Conservation (phyloP, 2,329 filamentous ascomycete species). For the Metarhizium humberi region DNA sequence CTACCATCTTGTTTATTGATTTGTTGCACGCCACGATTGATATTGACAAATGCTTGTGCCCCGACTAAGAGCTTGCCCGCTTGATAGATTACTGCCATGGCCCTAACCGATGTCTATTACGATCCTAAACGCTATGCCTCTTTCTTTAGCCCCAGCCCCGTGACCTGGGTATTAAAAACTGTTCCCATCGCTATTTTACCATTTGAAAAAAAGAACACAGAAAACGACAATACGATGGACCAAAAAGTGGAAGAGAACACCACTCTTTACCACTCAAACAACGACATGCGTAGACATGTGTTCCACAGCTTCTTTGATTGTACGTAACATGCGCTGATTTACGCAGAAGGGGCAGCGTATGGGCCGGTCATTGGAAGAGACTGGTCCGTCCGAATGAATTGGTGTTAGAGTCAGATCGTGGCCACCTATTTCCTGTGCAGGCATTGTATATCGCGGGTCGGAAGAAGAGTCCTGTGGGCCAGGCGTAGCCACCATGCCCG, state of each 20-base stretch:
- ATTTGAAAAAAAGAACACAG: not conserved
- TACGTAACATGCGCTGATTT: slow-evolving; percentile 51
- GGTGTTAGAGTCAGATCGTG: slow-evolving; percentile 44
- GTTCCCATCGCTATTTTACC: not conserved
- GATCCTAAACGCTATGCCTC: not conserved
- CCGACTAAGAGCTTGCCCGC: slow-evolving; percentile 3
- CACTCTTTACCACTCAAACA: slow-evolving; percentile 25
- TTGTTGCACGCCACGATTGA: too few species aligned
- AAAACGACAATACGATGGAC: not conserved
- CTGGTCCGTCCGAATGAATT: slow-evolving; percentile 39
- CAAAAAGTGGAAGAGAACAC: not conserved
- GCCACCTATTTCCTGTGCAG: slow-evolving; percentile 22
- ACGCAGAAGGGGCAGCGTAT: slow-evolving; percentile 52
- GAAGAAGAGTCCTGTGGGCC: slow-evolving; percentile 17
- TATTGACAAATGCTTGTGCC: not conserved
- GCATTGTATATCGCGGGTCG: slow-evolving; percentile 24
- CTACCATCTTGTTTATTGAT: not conserved
- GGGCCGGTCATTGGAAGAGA: slow-evolving; percentile 37
- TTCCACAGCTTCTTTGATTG: slow-evolving; percentile 53
- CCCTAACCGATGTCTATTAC: not conserved
- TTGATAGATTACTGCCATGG: not conserved
- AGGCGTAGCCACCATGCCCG: slow-evolving; percentile 24
- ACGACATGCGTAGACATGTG: slow-evolving; percentile 54
- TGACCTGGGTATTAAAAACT: not conserved
- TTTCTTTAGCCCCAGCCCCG: not conserved